Conservation (phyloP, 2,329 filamentous ascomycete genomes). For the Amphichorda felina region DNA sequence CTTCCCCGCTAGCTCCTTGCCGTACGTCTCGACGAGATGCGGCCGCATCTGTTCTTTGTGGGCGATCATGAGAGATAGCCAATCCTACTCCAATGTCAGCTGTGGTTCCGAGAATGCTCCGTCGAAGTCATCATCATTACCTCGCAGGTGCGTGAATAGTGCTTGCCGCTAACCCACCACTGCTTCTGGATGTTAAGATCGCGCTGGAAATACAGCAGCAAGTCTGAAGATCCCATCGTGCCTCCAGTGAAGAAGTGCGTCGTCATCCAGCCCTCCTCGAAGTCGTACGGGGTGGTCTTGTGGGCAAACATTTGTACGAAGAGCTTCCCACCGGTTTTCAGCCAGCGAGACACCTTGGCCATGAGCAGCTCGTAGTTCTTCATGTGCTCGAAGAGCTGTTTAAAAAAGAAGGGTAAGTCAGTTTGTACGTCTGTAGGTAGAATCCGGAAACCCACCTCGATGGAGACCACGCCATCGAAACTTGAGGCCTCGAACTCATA, state of each 20-base stretch:
- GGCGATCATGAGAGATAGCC: no score
- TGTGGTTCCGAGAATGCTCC: no score
- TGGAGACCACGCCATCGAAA: constrained; percentile 56
- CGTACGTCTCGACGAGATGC: no score
- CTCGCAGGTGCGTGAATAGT: no score
- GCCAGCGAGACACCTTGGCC: constrained; percentile 45
- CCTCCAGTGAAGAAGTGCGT: constrained; percentile 63
- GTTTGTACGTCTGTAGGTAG: no score
- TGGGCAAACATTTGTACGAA: constrained; percentile 61
- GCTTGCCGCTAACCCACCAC: no score
- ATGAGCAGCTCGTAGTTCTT: constrained; percentile 62
- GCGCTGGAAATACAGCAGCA: constrained; percentile 55
- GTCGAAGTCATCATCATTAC: no score
- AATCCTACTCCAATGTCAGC: no score
- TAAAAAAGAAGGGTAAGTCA: no score
- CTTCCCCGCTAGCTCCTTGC: no score
- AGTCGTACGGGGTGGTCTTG: constrained; percentile 55
- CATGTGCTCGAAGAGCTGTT: constrained; percentile 64
- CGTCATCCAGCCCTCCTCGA: constrained; percentile 64
- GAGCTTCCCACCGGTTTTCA: constrained; percentile 52
- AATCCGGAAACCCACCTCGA: constrained; percentile 34
- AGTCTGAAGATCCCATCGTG: constrained; percentile 57
- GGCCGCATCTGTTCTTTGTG: no score
- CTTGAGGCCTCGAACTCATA: constrained; percentile 46
- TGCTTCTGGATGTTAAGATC: constrained; percentile 46